Base-by-base conservation (phyloP, 1,284 basidiomycete species). In the Cystobasidium sp. region DNA sequence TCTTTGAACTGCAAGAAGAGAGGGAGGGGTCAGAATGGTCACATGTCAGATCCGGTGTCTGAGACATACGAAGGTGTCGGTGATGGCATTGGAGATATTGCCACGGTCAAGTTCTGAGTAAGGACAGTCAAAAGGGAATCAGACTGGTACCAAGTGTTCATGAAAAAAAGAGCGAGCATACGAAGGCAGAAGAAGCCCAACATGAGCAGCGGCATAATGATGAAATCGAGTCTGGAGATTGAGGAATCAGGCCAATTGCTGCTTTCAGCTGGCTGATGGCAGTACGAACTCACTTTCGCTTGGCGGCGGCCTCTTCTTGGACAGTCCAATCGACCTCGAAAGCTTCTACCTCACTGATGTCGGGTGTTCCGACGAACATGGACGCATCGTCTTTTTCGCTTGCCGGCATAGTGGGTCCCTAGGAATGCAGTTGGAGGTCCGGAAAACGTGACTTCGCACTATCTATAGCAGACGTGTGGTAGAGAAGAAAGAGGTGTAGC, bases 161-260 rank as follows among this genome's bases (percentile, higher is more conserved):
- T 2, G 5, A 31, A 31, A 31, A 31, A 31, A 31, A 31, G 31
- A 31, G 31, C 31, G 61, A 58, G 18, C 71, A 55, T 16, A 76
- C 80, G 80, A 62, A 80, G 80, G 31, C 78, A 77, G 74, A 80
- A 81, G 76, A 82, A 81, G 1, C 81, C 81, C 14, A 81, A 71
- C 66, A 78, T 78, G 0, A 81, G 70, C 8, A 82, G 66, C 0
- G 78, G 76, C 64, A 80, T 77, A 43, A 82, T 76, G 22, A 75
- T 74, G 6, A 79, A n/a, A 65, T 81, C 79, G 12, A 81, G 75
- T 70, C 78, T 79, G 75, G 1, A 62, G 62, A 20, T 66, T 59
- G 51, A 58, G 68, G 39, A 55, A 67, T 44, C 22, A 75, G 73
- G 47, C 75, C 74, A 4, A 43, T 68, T 41, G 39, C 37, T 47